Conservation (phyloP, 2,329 filamentous ascomycete genomes). For the Microcyclospora pomicola region DNA sequence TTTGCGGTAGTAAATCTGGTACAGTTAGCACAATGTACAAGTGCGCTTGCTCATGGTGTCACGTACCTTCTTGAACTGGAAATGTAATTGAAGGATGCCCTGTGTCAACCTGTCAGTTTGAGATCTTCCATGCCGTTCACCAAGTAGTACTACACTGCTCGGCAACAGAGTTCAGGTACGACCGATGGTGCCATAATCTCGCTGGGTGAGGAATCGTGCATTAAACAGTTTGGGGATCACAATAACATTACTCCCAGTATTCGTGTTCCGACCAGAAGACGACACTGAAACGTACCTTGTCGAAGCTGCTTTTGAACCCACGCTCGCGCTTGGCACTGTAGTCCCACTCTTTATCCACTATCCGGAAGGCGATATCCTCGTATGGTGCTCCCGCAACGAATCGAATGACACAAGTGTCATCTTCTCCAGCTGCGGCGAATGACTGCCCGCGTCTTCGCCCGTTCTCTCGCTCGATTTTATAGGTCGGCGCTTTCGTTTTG, state of each 20-base stretch:
- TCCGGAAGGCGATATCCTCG: conserved; percentile 90
- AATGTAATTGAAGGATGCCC: conserved; percentile 92
- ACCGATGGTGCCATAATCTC: conserved; percentile 5
- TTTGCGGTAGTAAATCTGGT: conserved; percentile 36
- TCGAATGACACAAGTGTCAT: conserved; percentile 90
- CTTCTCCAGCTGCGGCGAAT: conserved; percentile 83
- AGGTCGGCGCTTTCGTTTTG: conserved; percentile 86
- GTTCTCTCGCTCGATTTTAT: conserved; percentile 87
- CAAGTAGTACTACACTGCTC: not conserved
- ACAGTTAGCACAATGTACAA: too few relatives aligned
- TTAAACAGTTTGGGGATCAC: too few relatives aligned
- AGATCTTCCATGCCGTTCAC: conserved; percentile 1
- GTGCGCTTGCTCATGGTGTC: conserved; percentile 1
- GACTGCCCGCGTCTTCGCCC: conserved; percentile 82
- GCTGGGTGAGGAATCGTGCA: not conserved
- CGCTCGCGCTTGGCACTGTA: conserved; percentile 91
- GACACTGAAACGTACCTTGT: conserved; percentile 55
- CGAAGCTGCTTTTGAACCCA: conserved; percentile 91
- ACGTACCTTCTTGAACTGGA: conserved; percentile 91
- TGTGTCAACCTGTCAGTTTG: conserved; percentile 30
- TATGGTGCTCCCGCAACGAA: conserved; percentile 94
- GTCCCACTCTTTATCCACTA: conserved; percentile 98
- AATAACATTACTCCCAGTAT: too few relatives aligned
- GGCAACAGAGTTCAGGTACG: not conserved
- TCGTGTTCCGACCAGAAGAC: too few relatives aligned